phyloP scores from a whole-genome alignment of 2,329 filamentous ascomycete species.

The Geosmithia putterillii region DNA sequence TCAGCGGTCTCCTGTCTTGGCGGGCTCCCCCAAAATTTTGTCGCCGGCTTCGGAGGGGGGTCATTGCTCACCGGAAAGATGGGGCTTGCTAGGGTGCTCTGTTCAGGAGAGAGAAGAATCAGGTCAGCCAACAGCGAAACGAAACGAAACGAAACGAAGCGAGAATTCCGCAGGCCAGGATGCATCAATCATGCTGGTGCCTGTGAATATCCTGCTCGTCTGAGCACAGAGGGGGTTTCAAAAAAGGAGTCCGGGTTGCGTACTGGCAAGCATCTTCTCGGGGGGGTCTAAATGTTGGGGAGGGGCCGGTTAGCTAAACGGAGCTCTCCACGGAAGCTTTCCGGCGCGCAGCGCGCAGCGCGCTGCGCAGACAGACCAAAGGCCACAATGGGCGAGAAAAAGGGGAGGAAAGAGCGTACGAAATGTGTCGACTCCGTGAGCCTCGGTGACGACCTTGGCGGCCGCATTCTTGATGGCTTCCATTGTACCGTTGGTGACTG shows the following conservation, averaged over 20 bases:
- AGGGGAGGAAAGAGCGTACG: conserved; percentile 31
- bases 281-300: conserved; percentile 45
- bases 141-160: neutral
- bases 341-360: no score
- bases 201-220: neutral
- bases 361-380: neutral
- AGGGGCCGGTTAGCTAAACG: conserved; percentile 1
- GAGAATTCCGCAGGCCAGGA: no score
- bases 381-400: neutral
- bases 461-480: neutral
- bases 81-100: conserved; percentile 61
- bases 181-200: neutral
- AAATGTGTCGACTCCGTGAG: conserved; percentile 64
- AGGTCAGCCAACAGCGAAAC: neutral
- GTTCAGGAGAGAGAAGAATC: conserved; percentile 6
- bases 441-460: conserved; percentile 51
- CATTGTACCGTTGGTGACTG: neutral
- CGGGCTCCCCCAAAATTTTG: neutral
- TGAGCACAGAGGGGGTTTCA: neutral
- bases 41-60: neutral
- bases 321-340: neutral
- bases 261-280: conserved; percentile 56
- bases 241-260: conserved; percentile 14
- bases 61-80: conserved; percentile 44
- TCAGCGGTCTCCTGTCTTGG: neutral